phyloP scores from a whole-genome alignment of 345 rosid genomes.

The Eucalyptus cloeziana region DNA sequence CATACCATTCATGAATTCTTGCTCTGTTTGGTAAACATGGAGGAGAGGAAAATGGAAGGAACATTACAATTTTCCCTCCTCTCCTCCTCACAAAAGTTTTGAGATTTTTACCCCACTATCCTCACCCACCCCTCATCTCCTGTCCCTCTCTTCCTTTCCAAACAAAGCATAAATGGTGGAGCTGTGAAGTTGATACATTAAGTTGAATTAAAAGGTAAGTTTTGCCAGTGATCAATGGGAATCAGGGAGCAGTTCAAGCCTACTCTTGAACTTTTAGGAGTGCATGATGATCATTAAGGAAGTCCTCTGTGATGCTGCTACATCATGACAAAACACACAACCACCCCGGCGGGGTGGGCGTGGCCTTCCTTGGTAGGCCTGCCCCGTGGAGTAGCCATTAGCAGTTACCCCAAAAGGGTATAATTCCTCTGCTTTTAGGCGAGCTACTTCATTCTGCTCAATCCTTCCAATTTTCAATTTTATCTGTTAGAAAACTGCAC shows the following conservation, averaged over 20 bases:
- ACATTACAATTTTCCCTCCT: too few species aligned
- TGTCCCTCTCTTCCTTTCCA: not conserved
- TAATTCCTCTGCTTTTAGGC: not conserved
- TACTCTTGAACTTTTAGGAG: not conserved
- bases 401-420: not conserved
- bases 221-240: not conserved
- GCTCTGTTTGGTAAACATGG: not conserved
- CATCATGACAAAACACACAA: not conserved
- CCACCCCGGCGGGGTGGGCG: fast-evolving
- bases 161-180: not conserved
- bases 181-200: not conserved
- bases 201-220: not conserved
- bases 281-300: not conserved
- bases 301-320: not conserved
- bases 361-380: not conserved
- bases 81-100: too few species aligned
- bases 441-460: not conserved
- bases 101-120: not conserved
- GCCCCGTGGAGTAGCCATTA: not conserved
- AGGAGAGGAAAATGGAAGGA: too few species aligned
- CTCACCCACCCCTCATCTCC: not conserved
- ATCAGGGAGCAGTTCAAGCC: not conserved
- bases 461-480: not conserved
- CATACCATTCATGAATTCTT: not conserved
- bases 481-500: not conserved